phyloP scores from a whole-genome alignment of 768 basidiomycete species.

The Lentinula edodes region DNA sequence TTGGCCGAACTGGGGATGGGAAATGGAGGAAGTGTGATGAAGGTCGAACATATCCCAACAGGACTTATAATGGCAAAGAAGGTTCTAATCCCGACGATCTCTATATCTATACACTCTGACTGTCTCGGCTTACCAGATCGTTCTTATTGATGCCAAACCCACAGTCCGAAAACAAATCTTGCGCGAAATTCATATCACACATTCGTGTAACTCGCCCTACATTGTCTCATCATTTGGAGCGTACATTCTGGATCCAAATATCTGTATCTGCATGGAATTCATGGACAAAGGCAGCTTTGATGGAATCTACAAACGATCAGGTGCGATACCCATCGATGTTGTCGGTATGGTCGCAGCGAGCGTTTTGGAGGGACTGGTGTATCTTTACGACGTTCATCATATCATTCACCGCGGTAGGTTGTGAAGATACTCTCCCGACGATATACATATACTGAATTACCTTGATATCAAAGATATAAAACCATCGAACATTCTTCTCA shows the following conservation, averaged over 20 bases:
- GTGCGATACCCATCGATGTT: constrained; percentile 86
- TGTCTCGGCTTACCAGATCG: constrained; percentile 55
- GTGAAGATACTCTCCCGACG: constrained; percentile 16
- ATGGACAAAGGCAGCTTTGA: constrained; percentile 95
- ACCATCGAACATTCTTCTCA: constrained; percentile 95
- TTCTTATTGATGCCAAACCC: constrained; percentile 94
- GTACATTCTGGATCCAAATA: constrained; percentile 93
- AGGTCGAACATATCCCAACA: constrained; percentile 91
- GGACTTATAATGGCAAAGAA: constrained; percentile 98
- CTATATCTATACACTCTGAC: neutral
- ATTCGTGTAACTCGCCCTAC: constrained; percentile 88
- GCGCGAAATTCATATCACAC: constrained; percentile 98
- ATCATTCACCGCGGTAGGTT: constrained; percentile 92
- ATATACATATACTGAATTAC: neutral
- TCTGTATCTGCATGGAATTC: constrained; percentile 98
- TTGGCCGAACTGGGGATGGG: constrained; percentile 90
- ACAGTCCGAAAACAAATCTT: constrained; percentile 96
- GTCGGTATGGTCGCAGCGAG: constrained; percentile 93
- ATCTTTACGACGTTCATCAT: constrained; percentile 93
- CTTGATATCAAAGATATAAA: neutral
- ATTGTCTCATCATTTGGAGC: constrained; percentile 98
- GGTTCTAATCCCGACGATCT: constrained; percentile 32
- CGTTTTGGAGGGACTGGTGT: constrained; percentile 91
- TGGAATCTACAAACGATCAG: constrained; percentile 92
- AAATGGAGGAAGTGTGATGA: constrained; percentile 96